phyloP scores from a whole-genome alignment of 2,329 filamentous ascomycete genomes.

The Alternaria sp. region DNA sequence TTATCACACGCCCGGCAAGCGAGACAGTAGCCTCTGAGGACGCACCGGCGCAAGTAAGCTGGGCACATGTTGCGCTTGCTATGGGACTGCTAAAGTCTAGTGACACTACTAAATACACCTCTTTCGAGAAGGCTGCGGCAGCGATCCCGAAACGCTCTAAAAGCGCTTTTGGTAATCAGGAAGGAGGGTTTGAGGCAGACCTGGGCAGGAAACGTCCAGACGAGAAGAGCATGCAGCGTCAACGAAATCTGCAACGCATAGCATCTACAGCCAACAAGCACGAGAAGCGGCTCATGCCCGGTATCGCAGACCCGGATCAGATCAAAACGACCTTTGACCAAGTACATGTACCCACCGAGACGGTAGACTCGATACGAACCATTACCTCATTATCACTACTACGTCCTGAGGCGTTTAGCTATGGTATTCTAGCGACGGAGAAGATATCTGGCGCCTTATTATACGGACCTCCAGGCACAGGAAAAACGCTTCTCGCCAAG shows the following conservation, averaged over 20 bases:
- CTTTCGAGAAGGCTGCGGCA: constrained; percentile 20
- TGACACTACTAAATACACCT: constrained; percentile 56
- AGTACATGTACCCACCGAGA: constrained; percentile 81
- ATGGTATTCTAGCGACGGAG: constrained; percentile 89
- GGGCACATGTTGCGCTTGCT: constrained; percentile 51
- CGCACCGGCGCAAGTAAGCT: constrained; percentile 37
- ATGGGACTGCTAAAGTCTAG: constrained; percentile 53
- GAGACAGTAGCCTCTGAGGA: neutral
- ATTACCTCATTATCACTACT: constrained; percentile 86
- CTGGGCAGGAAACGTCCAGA: constrained; percentile 13
- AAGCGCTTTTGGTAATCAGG: constrained; percentile 2
- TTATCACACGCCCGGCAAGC: constrained; percentile 25
- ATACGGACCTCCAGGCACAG: constrained; percentile 80
- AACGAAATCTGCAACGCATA: constrained; percentile 58
- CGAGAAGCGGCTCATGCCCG: constrained; percentile 81
- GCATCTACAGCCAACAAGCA: constrained; percentile 64
- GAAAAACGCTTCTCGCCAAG: constrained; percentile 70
- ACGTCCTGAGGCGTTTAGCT: constrained; percentile 92
- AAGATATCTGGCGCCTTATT: constrained; percentile 88
- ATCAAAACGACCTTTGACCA: constrained; percentile 88
- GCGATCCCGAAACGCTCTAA: constrained; percentile 12
- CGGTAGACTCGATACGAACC: constrained; percentile 84
- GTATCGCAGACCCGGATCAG: constrained; percentile 80
- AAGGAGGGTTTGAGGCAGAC: constrained; percentile 4
- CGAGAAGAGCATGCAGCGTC: constrained; percentile 47